A percentile compares a stretch with the other conserved stretches of the same genome.
phyloP scores from a whole-genome alignment of 345 rosid species.

The Passiflora organensis region DNA sequence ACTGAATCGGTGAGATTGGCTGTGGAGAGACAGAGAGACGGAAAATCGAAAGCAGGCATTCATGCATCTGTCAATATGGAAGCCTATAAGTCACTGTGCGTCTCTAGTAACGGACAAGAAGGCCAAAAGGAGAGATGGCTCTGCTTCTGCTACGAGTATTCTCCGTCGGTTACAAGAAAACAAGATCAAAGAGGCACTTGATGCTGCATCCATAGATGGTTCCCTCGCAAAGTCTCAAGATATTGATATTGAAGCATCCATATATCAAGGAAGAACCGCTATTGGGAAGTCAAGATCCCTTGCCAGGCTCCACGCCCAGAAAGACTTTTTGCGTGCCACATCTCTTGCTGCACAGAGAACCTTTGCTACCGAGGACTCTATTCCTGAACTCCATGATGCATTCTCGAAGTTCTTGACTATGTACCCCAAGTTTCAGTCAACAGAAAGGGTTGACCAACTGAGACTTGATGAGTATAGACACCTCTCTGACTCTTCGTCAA shows the following conservation, averaged over 20 bases:
- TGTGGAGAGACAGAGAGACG: conserved; percentile 16
- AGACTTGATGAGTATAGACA: conserved; percentile 66
- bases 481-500: conserved; percentile 45
- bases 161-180: conserved; percentile 71
- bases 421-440: conserved; percentile 70
- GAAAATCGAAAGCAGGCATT: conserved; percentile 9
- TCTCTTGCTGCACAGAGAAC: conserved; percentile 57
- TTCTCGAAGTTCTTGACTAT: conserved; percentile 64
- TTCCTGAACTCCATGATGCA: conserved; percentile 58
- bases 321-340: conserved; percentile 73
- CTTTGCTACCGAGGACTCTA: conserved; percentile 43
- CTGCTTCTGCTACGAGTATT: conserved; percentile 36
- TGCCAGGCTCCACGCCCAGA: conserved; percentile 77
- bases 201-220: conserved; percentile 86
- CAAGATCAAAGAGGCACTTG: conserved; percentile 76
- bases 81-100: conserved; percentile 75
- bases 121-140: conserved; percentile 45
- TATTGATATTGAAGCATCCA: conserved; percentile 42
- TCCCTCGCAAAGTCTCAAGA: conserved; percentile 63
- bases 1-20: not conserved
- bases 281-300: conserved; percentile 75
- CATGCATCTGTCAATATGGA: conserved; percentile 90
- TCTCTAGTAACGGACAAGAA: conserved; percentile 67
- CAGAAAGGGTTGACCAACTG: conserved; percentile 65
- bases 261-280: conserved; percentile 33